phyloP scores from a whole-genome alignment of 1,139 yeast species.

The Pichia sp. region DNA sequence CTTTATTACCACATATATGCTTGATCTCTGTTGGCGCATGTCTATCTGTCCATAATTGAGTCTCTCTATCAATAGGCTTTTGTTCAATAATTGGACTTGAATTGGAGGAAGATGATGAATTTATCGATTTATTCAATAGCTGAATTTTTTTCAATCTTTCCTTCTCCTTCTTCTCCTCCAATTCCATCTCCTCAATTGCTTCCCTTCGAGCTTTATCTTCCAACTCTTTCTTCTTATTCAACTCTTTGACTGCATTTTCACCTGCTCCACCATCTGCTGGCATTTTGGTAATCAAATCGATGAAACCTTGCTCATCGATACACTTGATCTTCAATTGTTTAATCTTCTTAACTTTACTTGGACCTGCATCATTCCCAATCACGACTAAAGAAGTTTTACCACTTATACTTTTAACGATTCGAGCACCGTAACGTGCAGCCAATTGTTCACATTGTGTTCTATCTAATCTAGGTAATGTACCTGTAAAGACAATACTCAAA shows the following conservation, averaged over 20 bases:
- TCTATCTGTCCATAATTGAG: slow-evolving; percentile 80
- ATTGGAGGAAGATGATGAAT: slow-evolving; percentile 10
- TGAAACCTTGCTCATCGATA: slow-evolving; percentile 80
- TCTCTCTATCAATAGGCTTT: slow-evolving; percentile 35
- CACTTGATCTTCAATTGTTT: slow-evolving; percentile 67
- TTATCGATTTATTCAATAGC: slow-evolving; percentile 6
- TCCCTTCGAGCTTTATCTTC: slow-evolving; percentile 35
- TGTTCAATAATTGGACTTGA: slow-evolving; percentile 5
- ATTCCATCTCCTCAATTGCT: slow-evolving; percentile 22
- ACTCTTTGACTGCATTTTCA: slow-evolving; percentile 65
- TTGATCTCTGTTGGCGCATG: slow-evolving; percentile 74
- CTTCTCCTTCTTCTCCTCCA: slow-evolving; percentile 6
- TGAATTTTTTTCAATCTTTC: slow-evolving; percentile 1
- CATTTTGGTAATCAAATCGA: slow-evolving; percentile 65
- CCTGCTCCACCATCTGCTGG: slow-evolving; percentile 92
- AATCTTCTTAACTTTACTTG: slow-evolving; percentile 82
- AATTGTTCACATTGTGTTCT: slow-evolving; percentile 68
- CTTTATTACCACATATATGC: slow-evolving; percentile 90
- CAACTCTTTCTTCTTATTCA: slow-evolving; percentile 50
- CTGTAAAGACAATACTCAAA: slow-evolving; percentile 87
- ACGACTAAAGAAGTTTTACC: slow-evolving; percentile 85
- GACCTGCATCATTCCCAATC: slow-evolving; percentile 94
- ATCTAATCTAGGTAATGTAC: slow-evolving; percentile 71
- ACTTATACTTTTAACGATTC: slow-evolving; percentile 80
- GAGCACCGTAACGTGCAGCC: slow-evolving; percentile 89